Conservation (phyloP, 768 basidiomycete genomes). For the Russula sp. region DNA sequence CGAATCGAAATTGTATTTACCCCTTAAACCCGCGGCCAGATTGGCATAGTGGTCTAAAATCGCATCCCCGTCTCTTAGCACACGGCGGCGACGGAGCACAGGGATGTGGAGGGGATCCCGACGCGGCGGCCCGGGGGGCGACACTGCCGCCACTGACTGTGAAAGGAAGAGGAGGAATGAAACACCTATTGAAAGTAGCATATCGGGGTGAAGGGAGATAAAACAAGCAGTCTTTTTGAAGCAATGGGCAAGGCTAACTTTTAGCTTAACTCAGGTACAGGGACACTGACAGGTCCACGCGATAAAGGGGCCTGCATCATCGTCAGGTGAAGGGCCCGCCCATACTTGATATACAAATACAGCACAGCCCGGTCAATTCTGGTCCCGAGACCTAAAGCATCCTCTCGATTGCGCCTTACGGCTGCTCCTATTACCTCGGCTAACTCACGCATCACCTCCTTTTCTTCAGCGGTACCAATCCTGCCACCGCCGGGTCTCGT, state of each 20-base stretch:
- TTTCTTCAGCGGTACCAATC: conserved; percentile 36
- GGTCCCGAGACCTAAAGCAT: conserved; percentile 49
- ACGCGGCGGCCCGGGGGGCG: conserved; percentile 27
- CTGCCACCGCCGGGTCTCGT: not conserved
- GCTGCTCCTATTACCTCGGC: conserved; percentile 43
- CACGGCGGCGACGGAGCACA: conserved; percentile 35
- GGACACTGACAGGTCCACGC: no score
- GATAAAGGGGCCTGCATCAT: no score
- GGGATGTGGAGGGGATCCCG: conserved; percentile 38
- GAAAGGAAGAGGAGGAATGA: conserved; percentile 30
- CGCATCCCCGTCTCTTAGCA: not conserved
- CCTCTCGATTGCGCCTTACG: conserved; percentile 49
- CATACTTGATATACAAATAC: no score
- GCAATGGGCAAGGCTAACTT: not conserved
- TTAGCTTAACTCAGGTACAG: not conserved
- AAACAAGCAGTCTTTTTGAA: not conserved
- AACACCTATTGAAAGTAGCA: conserved; percentile 23
- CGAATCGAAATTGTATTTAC: conserved; percentile 41
- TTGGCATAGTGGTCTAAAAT: not conserved
- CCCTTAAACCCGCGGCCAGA: conserved; percentile 13
- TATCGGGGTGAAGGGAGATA: not conserved
- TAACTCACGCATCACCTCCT: conserved; percentile 46
- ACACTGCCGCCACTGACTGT: conserved; percentile 30
- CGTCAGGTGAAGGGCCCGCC: no score
- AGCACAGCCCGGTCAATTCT: not conserved